Conservation (phyloP, 140 eudicot species). For the Anethum foeniculum region DNA sequence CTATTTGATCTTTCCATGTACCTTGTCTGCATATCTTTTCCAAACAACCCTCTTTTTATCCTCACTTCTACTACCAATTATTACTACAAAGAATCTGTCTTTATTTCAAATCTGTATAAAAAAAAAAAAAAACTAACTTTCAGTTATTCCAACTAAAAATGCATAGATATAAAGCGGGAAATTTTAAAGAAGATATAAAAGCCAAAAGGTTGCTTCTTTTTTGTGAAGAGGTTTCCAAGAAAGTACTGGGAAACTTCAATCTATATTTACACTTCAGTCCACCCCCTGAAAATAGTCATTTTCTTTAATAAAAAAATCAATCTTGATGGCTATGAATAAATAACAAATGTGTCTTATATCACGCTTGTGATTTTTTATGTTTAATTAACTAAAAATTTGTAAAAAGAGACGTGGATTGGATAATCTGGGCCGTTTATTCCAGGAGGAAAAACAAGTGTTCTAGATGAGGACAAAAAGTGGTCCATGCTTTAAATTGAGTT, state of each 20-base stretch:
- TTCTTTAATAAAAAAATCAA: constrained; percentile 24
- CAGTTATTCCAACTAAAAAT: constrained; percentile 24
- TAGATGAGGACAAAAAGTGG: neutral
- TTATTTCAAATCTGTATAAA: constrained; percentile 46
- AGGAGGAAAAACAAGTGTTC: neutral
- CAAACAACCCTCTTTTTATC: constrained; percentile 16
- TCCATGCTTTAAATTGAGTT: neutral
- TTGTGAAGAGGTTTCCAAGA: constrained; percentile 33
- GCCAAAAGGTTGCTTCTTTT: neutral
- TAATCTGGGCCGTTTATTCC: neutral
- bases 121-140: constrained; percentile 22
- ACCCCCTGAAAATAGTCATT: neutral
- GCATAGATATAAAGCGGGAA: constrained; percentile 45
- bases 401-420: neutral
- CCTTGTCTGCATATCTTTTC: constrained; percentile 64
- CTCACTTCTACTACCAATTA: neutral
- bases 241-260: constrained; percentile 35
- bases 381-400: neutral
- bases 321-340: constrained; percentile 30
- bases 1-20: constrained; percentile 54
- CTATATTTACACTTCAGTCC: constrained; percentile 21
- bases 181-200: constrained; percentile 24
- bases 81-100: neutral
- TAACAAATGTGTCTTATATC: neutral
- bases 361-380: neutral